A percentile compares a stretch with the other conserved stretches of the same genome.
phyloP scores from a whole-genome alignment of 148 eudicot species.

The Euryodendron excelsum region DNA sequence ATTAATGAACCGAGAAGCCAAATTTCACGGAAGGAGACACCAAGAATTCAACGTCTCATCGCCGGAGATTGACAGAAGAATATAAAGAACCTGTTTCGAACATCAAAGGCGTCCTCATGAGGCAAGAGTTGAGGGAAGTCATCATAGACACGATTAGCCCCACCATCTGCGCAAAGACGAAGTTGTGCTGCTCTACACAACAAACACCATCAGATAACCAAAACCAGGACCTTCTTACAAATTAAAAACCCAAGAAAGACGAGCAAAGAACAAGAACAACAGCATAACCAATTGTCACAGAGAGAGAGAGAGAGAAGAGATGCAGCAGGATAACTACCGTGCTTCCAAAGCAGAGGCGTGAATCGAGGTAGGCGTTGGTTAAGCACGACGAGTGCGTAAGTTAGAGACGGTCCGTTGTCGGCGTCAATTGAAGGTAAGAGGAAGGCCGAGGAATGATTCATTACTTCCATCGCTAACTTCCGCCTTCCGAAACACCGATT shows the following conservation, averaged over 20 bases:
- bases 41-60: no score
- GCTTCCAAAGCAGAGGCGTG: constrained; percentile 79
- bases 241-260: not conserved
- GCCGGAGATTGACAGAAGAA: no score
- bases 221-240: not conserved
- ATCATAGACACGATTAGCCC: constrained; percentile 80
- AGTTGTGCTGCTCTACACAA: constrained; percentile 62
- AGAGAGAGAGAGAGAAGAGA: not conserved
- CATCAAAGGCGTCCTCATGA: constrained; percentile 32
- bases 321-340: constrained; percentile 59
- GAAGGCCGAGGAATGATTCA: constrained; percentile 51
- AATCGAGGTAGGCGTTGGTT: constrained; percentile 85
- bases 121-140: constrained; percentile 68
- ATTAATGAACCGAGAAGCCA: no score
- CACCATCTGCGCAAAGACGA: constrained; percentile 89
- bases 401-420: constrained; percentile 24
- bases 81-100: constrained; percentile 54
- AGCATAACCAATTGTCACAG: not conserved
- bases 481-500: not conserved
- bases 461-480: constrained; percentile 34
- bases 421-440: constrained; percentile 41
- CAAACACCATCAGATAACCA: constrained; percentile 6
- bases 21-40: no score
- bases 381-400: constrained; percentile 72
- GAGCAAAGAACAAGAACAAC: not conserved